These are phyloP conservation scores for Tulasnella sp. DNA, from an alignment of 768 basidiomycete species.

Conservation along the genomic window DNA sequence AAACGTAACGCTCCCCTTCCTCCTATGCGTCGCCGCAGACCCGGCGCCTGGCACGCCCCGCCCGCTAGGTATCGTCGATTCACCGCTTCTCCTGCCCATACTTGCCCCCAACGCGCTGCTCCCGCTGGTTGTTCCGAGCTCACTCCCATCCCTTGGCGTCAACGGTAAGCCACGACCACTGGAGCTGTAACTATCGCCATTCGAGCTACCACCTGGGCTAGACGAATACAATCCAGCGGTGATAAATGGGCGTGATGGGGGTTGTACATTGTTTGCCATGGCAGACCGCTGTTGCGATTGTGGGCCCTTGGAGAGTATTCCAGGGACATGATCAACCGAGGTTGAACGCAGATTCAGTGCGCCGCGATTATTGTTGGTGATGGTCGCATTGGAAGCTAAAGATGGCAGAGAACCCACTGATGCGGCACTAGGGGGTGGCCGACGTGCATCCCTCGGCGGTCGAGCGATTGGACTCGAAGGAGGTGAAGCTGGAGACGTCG, in stretches of 20 bases:
- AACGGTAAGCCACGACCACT: constrained; percentile 57
- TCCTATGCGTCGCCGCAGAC: neutral
- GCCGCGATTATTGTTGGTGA: neutral
- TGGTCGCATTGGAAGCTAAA: neutral
- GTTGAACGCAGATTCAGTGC: neutral
- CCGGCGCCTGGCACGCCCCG: constrained; percentile 10
- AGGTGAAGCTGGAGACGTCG: constrained; percentile 4
- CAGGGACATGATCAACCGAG: neutral
- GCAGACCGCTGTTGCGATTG: neutral
- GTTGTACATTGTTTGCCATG: neutral
- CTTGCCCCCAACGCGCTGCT: neutral
- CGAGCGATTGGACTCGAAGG: neutral
- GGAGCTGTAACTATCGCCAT: constrained; percentile 53
- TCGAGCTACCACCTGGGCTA: constrained; percentile 43
- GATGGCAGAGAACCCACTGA: neutral
- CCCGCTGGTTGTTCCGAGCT: constrained; percentile 27
- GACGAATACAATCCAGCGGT: constrained; percentile 4
- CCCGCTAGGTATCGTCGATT: constrained; percentile 10
- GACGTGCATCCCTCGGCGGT: constrained; percentile 3
- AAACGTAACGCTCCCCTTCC: constrained; percentile 15
- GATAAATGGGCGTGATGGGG: constrained; percentile 7
- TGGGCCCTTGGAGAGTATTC: neutral
- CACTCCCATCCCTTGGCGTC: constrained; percentile 73
- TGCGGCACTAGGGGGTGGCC: neutral
- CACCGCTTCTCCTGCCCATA: constrained; percentile 1